Base-by-base conservation (phyloP, 108 stramenopile genomes). In the Conticribra weissflogii region DNA sequence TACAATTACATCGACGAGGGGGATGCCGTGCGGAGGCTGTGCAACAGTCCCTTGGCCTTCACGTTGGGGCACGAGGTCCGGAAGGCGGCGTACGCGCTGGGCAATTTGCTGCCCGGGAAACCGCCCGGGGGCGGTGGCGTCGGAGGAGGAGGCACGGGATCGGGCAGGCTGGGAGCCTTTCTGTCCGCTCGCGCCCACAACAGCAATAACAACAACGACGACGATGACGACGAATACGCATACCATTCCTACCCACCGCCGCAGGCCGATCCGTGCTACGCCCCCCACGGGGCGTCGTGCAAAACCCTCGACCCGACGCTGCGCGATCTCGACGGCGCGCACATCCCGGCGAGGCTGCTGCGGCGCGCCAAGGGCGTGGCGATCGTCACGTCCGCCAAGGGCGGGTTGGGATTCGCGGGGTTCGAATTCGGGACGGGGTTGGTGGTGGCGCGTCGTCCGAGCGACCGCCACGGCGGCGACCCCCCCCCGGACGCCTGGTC, bases 1-100 rank as follows among this genome's bases (percentile, higher is more conserved):
- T 92, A 86, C 83, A 93, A 96, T 72, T 79, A 83, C 63, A 83
- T 96, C 54, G 90, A 96, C 72, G 90, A 87, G 32, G 82, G 83
- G 2, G 87, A 86, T 80, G 64, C 68, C 0, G 2, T 81, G 1
- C 48, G 83, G 19, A 79, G 83, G 18, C 67, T 90, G 32, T 81
- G 86, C 22, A 96, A 96, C 72, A 78, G 75, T 25, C 95, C 95
- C 0, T 50, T 96, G 66, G 92, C 92, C 0, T 93, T 93, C 81
- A 96, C 92, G 9, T 63, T 96, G 77, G 95, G 92, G 4, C 95
- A 96, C 53, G 95, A 96, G 78, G 83, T 96, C 46, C 82, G 95
- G 12, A 92, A 95, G 75, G 94, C 94, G 14, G 86, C 90, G 14
- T 95, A 95, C 63, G 86, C 94, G 16, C 54, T 95, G 54, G 85